phyloP scores from a whole-genome alignment of 2,329 filamentous ascomycete genomes.

The Aspergillus fructus region DNA sequence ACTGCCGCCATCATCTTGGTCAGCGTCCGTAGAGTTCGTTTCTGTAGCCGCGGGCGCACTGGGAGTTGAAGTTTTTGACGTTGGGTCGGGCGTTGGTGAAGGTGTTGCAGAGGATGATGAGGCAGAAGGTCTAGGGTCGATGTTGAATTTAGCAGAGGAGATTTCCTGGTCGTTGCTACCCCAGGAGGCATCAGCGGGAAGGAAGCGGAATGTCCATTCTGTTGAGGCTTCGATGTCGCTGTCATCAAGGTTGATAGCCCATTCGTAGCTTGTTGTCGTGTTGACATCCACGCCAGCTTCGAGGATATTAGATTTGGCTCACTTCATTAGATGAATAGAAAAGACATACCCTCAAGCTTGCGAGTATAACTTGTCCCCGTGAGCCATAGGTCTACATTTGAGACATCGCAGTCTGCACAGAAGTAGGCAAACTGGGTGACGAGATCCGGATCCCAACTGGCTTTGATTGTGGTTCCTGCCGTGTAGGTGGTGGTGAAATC shows the following conservation, averaged over 20 bases:
- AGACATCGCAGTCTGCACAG: conserved; percentile 4
- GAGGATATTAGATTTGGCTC: background rate
- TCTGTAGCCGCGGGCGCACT: background rate
- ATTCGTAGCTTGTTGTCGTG: conserved; percentile 2
- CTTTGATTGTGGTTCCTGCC: background rate
- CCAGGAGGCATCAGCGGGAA: conserved; percentile 2
- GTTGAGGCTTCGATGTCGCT: conserved; percentile 1
- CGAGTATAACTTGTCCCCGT: conserved; percentile 2
- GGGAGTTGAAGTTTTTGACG: background rate
- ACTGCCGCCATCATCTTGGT: background rate
- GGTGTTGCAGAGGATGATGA: background rate
- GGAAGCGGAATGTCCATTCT: conserved; percentile 10
- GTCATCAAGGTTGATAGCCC: conserved; percentile 2
- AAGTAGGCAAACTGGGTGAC: background rate
- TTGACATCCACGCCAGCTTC: conserved; percentile 6
- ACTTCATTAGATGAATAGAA: background rate
- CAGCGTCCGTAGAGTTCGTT: background rate
- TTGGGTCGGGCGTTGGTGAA: background rate
- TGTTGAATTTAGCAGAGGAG: conserved; percentile 8
- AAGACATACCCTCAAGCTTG: conserved; percentile 3
- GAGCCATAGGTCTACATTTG: conserved; percentile 9
- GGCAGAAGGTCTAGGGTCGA: background rate
- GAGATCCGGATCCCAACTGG: conserved; percentile 4
- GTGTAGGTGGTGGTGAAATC: conserved; percentile 7
- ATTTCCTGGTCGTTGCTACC: conserved; percentile 7